Conservation (phyloP, 208 protist species). For the Blastocrithidia nonstop region DNA sequence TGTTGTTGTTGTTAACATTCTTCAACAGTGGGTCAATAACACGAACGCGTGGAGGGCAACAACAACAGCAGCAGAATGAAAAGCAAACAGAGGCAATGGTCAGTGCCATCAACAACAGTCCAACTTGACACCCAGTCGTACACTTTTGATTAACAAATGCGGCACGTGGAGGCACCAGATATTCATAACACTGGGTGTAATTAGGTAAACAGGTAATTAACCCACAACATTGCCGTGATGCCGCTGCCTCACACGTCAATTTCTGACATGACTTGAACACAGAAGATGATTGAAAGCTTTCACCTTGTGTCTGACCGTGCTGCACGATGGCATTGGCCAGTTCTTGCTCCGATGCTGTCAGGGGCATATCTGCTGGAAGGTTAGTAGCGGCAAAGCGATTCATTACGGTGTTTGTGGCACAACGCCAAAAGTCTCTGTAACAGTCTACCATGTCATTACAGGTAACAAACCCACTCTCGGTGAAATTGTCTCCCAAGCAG, state of each 20-base stretch:
- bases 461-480: conserved; percentile 20
- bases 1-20: neutral
- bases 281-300: conserved; percentile 20
- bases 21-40: conserved; percentile 18
- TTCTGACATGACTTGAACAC: conserved; percentile 18
- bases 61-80: conserved; percentile 16
- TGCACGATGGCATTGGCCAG: too few species aligned
- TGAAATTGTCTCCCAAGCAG: conserved; percentile 16
- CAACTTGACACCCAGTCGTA: conserved; percentile 39
- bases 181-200: conserved; percentile 51
- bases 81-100: conserved; percentile 19
- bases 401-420: conserved; percentile 8
- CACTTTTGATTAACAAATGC: conserved; percentile 26
- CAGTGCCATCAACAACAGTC: conserved; percentile 34
- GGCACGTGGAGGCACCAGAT: conserved; percentile 26
- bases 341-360: conserved; percentile 5
- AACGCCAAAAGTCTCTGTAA: conserved; percentile 30
- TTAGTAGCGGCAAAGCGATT: conserved; percentile 3
- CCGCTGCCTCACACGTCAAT: conserved; percentile 20
- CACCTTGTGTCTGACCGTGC: conserved; percentile 19
- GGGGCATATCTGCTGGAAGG: conserved; percentile 6
- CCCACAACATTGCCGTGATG: conserved; percentile 30
- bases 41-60: conserved; percentile 23
- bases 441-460: conserved; percentile 32
- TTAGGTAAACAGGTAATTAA: conserved; percentile 40